Base-by-base conservation (phyloP, 225 moss, liverwort and hornwort species). In the Sphagnum tenellum region DNA sequence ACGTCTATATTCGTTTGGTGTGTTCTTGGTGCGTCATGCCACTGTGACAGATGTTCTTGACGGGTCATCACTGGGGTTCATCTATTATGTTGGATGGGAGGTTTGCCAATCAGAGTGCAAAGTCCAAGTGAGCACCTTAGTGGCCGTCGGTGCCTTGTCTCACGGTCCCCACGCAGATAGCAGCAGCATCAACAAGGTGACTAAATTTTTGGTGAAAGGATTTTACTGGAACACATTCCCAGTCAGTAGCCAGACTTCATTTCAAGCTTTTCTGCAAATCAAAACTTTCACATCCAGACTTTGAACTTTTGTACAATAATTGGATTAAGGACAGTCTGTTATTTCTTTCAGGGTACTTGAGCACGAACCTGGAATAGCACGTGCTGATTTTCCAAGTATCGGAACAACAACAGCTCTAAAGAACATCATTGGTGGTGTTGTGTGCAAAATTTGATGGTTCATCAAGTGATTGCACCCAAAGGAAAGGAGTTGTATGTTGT, bases 141-240 rank as follows among this genome's bases (percentile, higher is more conserved):
- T 29, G 29, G 29, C 29, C 29, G 29, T 29, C 1, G 74, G 82
- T 71, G 86, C 75, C 49, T 70, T 79, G 29, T 82, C 70, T 52
- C 45, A 62, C 4, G 74, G 76, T 47, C 72, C 82, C n/a, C 68
- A 64, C 12, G 67, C 69, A 58, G 79, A 75, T 57, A 74, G 77
- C 55, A 79, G 77, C 59, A 7, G 62, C 62, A 72, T 86, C 7
- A 67, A 56, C 11, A 67, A 58, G n/a, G 0, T 72, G 6, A 53
- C n/a, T 47, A 48, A 67, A 5, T 54, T 56, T 62, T 66, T 77
- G 7, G 86, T 82, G 44, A 77, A 86, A 4, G 77, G 82, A 4
- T 82, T 71, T 66, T 86, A 86, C 56, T 77, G 77, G 82, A 49
- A n/a, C 12, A 76, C 72, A 52, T 86, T 82, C 53, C 86, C 82